These are phyloP conservation scores for Aspergillus persii DNA, from an alignment of 2,329 filamentous ascomycete species.

Conservation along the genomic window DNA sequence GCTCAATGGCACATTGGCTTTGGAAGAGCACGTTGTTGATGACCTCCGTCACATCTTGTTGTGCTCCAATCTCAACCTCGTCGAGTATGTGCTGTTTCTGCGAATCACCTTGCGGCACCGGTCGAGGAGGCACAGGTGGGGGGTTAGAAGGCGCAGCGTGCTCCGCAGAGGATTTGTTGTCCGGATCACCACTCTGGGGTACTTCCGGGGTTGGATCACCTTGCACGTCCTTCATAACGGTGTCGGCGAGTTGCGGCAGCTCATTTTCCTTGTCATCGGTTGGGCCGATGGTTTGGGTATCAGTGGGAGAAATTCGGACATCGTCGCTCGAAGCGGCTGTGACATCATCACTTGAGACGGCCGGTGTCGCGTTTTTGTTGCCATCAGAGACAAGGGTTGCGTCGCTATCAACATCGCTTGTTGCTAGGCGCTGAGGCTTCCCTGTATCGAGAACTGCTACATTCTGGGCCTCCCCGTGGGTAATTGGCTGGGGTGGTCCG, in stretches of 20 bases:
- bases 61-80: conserved; percentile 61
- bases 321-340: neutral
- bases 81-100: conserved; percentile 41
- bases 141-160: conserved; percentile 44
- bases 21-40: conserved; percentile 90
- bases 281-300: conserved; percentile 10
- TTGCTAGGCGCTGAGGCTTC: conserved; percentile 24
- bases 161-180: conserved; percentile 3
- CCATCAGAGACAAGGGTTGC: conserved; percentile 37
- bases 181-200: conserved; percentile 4
- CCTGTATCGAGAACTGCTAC: conserved; percentile 16
- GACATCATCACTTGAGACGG: too few relatives aligned
- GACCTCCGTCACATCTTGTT: conserved; percentile 95
- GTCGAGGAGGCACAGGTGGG: conserved; percentile 60
- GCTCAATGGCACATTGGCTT: conserved; percentile 81
- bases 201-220: conserved; percentile 14
- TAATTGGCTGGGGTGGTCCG: conserved; percentile 34
- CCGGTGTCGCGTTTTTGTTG: conserved; percentile 12
- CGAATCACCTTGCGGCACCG: conserved; percentile 34
- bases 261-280: conserved; percentile 42
- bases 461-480: conserved; percentile 18
- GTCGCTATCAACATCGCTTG: conserved; percentile 32
- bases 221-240: conserved; percentile 23
- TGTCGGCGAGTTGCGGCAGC: conserved; percentile 17
- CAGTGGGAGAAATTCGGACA: neutral